Percentiles rank a stretch among this genome's conserved stretches.
Evolutionary conservation across 2,329 filamentous ascomycete species (phyloP).

Genomic region (Pseudocercospora fijiensis): DNA sequence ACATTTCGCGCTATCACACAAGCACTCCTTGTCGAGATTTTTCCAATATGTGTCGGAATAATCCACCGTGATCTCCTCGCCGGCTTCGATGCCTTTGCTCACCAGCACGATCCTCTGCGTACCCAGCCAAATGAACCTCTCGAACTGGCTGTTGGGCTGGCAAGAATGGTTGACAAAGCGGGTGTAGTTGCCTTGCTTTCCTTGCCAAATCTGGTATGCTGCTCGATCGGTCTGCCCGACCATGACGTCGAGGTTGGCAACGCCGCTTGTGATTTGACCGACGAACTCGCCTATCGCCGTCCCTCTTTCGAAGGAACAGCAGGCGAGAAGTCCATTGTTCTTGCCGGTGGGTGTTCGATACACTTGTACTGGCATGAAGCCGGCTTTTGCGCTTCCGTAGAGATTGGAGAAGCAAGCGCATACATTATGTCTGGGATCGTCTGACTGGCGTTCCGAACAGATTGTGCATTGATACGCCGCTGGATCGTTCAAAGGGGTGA

Average conservation of each 20-base stretch:
- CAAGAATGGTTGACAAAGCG: slow-evolving; percentile 61
- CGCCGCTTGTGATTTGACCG: slow-evolving; percentile 54
- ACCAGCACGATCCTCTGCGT: slow-evolving; percentile 57
- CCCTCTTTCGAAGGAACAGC: slow-evolving; percentile 53
- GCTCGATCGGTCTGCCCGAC: slow-evolving; percentile 43
- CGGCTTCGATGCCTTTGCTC: slow-evolving; percentile 55
- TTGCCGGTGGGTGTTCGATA: slow-evolving; percentile 54
- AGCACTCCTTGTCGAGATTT: slow-evolving; percentile 55
- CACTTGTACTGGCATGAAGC: slow-evolving; percentile 51
- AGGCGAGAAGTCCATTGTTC: slow-evolving; percentile 55
- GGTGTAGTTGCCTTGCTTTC: slow-evolving; percentile 57
- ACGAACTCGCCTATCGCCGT: slow-evolving; percentile 57
- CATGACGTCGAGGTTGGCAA: slow-evolving; percentile 58
- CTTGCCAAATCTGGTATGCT: slow-evolving; percentile 60
- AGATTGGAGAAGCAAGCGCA: slow-evolving; percentile 57
- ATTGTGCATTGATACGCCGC: slow-evolving; percentile 42
- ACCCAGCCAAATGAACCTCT: slow-evolving; percentile 58
- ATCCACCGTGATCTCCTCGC: slow-evolving; percentile 57
- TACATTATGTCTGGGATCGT: slow-evolving; percentile 49
- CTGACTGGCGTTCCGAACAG: slow-evolving; percentile 53
- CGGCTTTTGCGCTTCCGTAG: slow-evolving; percentile 48
- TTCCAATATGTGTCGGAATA: slow-evolving; percentile 60
- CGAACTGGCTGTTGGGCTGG: slow-evolving; percentile 57
- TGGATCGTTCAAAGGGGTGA: slow-evolving; percentile 34
- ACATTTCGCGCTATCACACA: slow-evolving; percentile 56